These are phyloP conservation scores for Sporothrix luriei DNA, from an alignment of 2,329 filamentous ascomycete genomes.

Conservation along the genomic window DNA sequence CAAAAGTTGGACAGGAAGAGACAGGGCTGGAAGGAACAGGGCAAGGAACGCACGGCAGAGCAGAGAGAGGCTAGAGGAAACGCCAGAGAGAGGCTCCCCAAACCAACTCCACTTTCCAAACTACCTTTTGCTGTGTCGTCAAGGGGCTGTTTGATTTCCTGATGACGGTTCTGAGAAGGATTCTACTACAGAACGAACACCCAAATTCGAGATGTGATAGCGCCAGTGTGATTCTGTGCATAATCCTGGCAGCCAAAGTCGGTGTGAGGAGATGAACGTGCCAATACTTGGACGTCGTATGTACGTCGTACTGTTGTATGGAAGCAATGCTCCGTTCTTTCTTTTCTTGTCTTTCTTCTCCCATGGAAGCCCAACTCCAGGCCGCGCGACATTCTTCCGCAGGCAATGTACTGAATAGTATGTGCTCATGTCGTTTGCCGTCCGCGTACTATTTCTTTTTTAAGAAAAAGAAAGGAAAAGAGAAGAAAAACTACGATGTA, in stretches of 20 bases:
- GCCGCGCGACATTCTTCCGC: constrained; percentile 22
- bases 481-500: too few relatives aligned
- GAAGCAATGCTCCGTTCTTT: not conserved
- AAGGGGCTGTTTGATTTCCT: not conserved
- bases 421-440: constrained; percentile 17
- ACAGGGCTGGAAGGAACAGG: too few relatives aligned
- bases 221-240: constrained; percentile 10
- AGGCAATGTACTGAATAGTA: not conserved
- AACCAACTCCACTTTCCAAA: not conserved
- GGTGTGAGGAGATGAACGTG: not conserved
- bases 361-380: not conserved
- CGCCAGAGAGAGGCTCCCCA: not conserved
- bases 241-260: not conserved
- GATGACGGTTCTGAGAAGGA: too few relatives aligned
- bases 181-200: not conserved
- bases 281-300: too few relatives aligned
- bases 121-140: not conserved
- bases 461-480: too few relatives aligned
- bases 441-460: not conserved
- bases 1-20: constrained; percentile 14
- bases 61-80: not conserved
- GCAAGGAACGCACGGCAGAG: not conserved
- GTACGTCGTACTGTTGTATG: not conserved
- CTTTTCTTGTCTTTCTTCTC: constrained; percentile 14
- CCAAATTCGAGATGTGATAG: constrained; percentile 7